Conservation (phyloP, 2,329 filamentous ascomycete genomes). For the Cladosporium halotolerans region DNA sequence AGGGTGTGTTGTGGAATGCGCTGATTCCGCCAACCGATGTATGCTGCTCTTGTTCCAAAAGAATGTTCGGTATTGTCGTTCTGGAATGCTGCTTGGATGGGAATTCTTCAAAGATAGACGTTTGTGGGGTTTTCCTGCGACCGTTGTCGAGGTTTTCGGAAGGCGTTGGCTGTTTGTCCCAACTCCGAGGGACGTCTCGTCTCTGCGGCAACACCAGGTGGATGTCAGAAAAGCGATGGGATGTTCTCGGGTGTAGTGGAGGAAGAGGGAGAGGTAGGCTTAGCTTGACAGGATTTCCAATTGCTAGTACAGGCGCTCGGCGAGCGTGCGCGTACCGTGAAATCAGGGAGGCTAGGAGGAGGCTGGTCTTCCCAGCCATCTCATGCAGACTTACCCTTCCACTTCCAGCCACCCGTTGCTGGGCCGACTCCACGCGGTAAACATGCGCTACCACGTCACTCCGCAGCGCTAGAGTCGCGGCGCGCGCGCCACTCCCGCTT, state of each 20-base stretch:
- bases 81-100: constrained; percentile 8
- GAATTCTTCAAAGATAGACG: constrained; percentile 3
- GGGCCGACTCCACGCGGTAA: background rate
- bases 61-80: constrained; percentile 3
- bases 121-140: constrained; percentile 4
- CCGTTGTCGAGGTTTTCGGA: constrained; percentile 2
- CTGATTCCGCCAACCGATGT: background rate
- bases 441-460: background rate
- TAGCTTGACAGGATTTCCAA: constrained; percentile 6
- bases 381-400: background rate
- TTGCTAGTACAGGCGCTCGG: constrained; percentile 6
- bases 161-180: background rate
- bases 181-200: background rate
- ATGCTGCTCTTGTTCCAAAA: constrained; percentile 2
- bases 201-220: constrained; percentile 1
- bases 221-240: constrained; percentile 3
- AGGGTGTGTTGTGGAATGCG: constrained; percentile 4
- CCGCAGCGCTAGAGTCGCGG: background rate
- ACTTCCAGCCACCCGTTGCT: constrained; percentile 3
- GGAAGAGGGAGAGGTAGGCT: constrained; percentile 9
- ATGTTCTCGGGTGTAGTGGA: background rate
- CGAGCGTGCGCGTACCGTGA: constrained; percentile 1
- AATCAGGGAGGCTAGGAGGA: constrained; percentile 6
- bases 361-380: constrained; percentile 9
- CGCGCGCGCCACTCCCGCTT: background rate